phyloP scores from a whole-genome alignment of 495 filamentous ascomycete species.

The Glonium stellatum region DNA sequence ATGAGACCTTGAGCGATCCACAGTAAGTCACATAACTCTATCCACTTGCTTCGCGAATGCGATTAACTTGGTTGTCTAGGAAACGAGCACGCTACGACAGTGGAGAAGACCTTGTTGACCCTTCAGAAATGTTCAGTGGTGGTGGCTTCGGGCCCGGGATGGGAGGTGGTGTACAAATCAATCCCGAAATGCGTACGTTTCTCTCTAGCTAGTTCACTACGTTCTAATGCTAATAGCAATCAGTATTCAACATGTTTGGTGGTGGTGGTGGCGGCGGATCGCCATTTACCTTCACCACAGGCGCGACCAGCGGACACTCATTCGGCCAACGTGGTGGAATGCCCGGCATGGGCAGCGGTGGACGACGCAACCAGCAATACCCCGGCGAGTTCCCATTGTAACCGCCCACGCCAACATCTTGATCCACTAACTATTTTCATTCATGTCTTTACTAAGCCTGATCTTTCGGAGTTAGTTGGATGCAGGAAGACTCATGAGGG shows the following conservation, averaged over 20 bases:
- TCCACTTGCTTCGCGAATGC: not conserved
- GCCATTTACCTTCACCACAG: conserved; percentile 16
- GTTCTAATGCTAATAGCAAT: conserved; percentile 9
- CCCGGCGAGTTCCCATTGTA: conserved; percentile 25
- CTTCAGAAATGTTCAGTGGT: conserved; percentile 76
- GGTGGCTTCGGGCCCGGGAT: conserved; percentile 46
- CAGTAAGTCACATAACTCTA: conserved; percentile 50
- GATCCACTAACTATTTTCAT: not conserved
- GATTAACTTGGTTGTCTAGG: conserved; percentile 34
- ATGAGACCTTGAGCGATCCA: conserved; percentile 84
- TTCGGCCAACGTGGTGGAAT: conserved; percentile 6
- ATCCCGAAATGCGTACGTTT: conserved; percentile 28
- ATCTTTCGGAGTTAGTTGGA: too few species aligned
- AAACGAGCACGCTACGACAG: conserved; percentile 89
- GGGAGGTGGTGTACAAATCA: conserved; percentile 31
- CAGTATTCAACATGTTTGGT: conserved; percentile 11
- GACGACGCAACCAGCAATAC: conserved; percentile 21
- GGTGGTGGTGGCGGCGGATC: conserved; percentile 23
- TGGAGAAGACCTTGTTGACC: conserved; percentile 85
- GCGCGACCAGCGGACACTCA: conserved; percentile 19
- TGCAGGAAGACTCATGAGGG: too few species aligned
- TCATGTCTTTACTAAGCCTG: not conserved
- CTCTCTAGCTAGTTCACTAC: not conserved
- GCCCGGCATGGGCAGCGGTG: conserved; percentile 7
- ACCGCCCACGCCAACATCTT: not conserved